A percentile compares a stretch with the other conserved stretches of the same genome.
Conservation (phyloP, 1,139 yeast species). For the Kluyveromyces sp. region DNA sequence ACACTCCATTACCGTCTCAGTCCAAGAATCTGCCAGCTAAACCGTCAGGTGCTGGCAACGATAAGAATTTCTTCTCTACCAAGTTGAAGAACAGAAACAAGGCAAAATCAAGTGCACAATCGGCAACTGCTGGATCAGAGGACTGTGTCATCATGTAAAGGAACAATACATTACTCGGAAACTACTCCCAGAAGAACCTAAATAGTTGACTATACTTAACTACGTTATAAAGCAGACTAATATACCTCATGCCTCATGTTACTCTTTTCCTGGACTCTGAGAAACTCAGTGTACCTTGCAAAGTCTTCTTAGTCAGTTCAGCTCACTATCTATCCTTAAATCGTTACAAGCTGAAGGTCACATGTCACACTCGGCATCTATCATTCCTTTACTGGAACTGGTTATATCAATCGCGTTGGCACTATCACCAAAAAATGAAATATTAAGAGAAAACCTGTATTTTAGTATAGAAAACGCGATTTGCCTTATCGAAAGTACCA, state of each 20-base stretch:
- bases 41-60: background rate
- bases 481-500: too few relatives aligned
- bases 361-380: background rate
- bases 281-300: too few relatives aligned
- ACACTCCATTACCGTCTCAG: background rate
- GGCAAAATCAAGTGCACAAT: background rate
- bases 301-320: background rate
- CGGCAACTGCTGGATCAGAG: slow-evolving; percentile 3
- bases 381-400: background rate
- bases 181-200: background rate
- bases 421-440: slow-evolving; percentile 2
- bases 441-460: too few relatives aligned
- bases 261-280: too few relatives aligned
- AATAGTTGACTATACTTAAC: too few relatives aligned
- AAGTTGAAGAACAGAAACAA: slow-evolving; percentile 2
- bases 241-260: too few relatives aligned
- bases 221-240: too few relatives aligned
- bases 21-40: background rate
- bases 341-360: too few relatives aligned
- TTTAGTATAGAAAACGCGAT: too few relatives aligned
- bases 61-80: slow-evolving; percentile 3
- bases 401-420: background rate
- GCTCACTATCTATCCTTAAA: too few relatives aligned
- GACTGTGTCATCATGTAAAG: slow-evolving; percentile 6
- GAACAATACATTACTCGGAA: background rate